phyloP scores from a whole-genome alignment of 2,329 filamentous ascomycete genomes.

The Dothidotthia symphoricarpi region DNA sequence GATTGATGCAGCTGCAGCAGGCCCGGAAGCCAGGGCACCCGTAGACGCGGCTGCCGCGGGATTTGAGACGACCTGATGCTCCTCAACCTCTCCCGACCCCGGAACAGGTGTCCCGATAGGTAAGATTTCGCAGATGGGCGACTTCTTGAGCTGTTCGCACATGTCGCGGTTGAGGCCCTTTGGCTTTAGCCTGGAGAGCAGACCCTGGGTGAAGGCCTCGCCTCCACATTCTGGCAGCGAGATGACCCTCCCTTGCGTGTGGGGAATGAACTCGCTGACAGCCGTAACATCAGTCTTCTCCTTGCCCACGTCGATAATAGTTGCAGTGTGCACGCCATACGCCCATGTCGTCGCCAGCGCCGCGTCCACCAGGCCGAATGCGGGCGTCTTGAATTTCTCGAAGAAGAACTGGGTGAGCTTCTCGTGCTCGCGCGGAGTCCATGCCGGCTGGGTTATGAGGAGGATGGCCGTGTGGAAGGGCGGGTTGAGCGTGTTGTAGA shows the following conservation, averaged over 20 bases:
- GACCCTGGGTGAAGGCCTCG: constrained; percentile 75
- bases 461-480: constrained; percentile 93
- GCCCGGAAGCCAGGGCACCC: constrained; percentile 50
- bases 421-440: constrained; percentile 86
- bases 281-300: constrained; percentile 92
- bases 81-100: constrained; percentile 45
- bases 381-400: constrained; percentile 93
- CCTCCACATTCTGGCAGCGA: constrained; percentile 72
- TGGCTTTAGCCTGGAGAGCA: constrained; percentile 63
- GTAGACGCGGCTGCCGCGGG: constrained; percentile 58
- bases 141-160: constrained; percentile 65
- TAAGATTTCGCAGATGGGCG: constrained; percentile 61
- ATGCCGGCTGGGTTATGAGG: constrained; percentile 83
- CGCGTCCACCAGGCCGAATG: constrained; percentile 85
- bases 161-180: constrained; percentile 61
- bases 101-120: constrained; percentile 56
- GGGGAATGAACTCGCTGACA: constrained; percentile 76
- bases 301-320: constrained; percentile 86
- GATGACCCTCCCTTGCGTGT: constrained; percentile 64
- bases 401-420: constrained; percentile 91
- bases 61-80: constrained; percentile 45
- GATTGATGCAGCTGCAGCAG: constrained; percentile 44
- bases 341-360: constrained; percentile 77
- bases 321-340: constrained; percentile 78
- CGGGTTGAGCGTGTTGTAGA: constrained; percentile 84